These are phyloP conservation scores for Aureobasidium sp. DNA, from an alignment of 2,329 filamentous ascomycete species.

Conservation along the genomic window DNA sequence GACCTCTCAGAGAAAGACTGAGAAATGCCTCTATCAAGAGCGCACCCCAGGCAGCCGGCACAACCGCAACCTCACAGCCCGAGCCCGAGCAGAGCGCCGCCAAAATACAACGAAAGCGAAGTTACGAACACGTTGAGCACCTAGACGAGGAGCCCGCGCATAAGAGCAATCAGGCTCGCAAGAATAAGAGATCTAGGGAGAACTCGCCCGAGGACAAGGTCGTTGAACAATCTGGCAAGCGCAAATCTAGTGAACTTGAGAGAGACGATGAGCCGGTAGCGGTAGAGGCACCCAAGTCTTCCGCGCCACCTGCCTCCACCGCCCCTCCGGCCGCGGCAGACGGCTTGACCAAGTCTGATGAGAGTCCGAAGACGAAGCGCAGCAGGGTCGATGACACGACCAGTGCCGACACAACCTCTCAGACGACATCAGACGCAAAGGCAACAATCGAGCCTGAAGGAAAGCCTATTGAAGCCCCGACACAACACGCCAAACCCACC, in stretches of 20 bases:
- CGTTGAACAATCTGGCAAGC: conserved; percentile 25
- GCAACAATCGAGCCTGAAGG: conserved; percentile 14
- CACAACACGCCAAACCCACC: conserved; percentile 11
- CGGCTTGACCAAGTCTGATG: conserved; percentile 20
- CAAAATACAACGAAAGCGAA: conserved; percentile 37
- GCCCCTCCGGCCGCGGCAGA: conserved; percentile 12
- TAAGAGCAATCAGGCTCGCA: conserved; percentile 35
- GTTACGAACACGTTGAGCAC: conserved; percentile 33
- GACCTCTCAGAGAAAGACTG: conserved; percentile 52
- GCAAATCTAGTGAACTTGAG: conserved; percentile 23
- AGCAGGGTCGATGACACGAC: conserved; percentile 29
- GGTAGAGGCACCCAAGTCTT: conserved; percentile 2
- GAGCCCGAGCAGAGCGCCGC: conserved; percentile 20
- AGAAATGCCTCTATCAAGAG: conserved; percentile 51
- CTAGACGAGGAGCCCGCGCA: conserved; percentile 25
- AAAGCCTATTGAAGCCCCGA: conserved; percentile 21
- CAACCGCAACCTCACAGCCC: not conserved
- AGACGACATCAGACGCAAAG: conserved; percentile 13
- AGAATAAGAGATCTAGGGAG: conserved; percentile 42
- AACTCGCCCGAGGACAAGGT: conserved; percentile 28
- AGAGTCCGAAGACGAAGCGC: conserved; percentile 44
- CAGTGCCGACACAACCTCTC: not conserved
- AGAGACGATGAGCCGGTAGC: not conserved
- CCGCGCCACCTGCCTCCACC: conserved; percentile 14
- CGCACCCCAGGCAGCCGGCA: not conserved